Evolutionary conservation across 2,329 filamentous ascomycete genomes (phyloP), one percentile per base, ranked within the genome.

Genomic region (Cryphonectria carpinicola): DNA sequence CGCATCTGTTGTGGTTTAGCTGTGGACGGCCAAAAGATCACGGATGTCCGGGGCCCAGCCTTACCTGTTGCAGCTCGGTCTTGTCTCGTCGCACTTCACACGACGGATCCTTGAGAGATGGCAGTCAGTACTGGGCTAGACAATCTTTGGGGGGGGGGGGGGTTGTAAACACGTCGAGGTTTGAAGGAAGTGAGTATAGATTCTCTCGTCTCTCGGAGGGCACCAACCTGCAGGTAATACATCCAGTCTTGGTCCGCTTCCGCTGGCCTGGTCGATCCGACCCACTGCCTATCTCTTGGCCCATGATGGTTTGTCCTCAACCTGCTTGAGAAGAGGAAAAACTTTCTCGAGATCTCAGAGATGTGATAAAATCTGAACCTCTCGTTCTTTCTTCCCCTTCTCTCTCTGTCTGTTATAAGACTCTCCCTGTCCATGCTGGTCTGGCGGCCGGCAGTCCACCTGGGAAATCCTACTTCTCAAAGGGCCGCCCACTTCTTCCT

Each of bases 11-110:
- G 22, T 22, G 22, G 41, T n/a, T 60, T 28, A 39, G 32, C 17
- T 43, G n/a, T 11, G 35, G 10, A 46, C 10, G 25, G 32, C 41
- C 11, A 8, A 39, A 37, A 66, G 25, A 4, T 54, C 3, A 10
- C 19, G 22, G 41, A 2, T 17, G 1, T 22, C 19, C 19, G 17
- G 4, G 6, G 3, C 1, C 17, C 0, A 13, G 39, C 11, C 1
- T 7, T 76, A 80, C 43, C 76, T 76, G 7, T 73, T 73, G 68
- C 80, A 81, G 1, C 65, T 64, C 0, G 80, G 80, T 52, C 76
- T 78, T 22, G 71, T 66, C 72, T 80, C 78, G 69, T 81, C 80
- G 69, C 80, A 81, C 62, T 80, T 81, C 3, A 81, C 77, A 32
- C 79, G 79, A 1, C 80, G 80, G 60, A 82, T 80, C 52, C 79